Base-by-base conservation (phyloP, 2,329 filamentous ascomycete species). In the Aspergillus phoenicis region DNA sequence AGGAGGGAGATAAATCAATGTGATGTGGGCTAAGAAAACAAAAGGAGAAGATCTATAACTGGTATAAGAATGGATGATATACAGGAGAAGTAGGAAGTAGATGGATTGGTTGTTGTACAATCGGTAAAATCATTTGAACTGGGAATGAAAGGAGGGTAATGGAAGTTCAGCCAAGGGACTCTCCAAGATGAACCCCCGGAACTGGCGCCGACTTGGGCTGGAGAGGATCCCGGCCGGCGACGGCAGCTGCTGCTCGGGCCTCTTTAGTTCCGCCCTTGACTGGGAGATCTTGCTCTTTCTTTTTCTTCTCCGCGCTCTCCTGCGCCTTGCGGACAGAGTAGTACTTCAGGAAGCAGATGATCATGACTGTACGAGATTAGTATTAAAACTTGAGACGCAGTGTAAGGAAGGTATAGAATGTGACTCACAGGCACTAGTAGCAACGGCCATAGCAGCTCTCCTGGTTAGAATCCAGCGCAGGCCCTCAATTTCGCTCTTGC, bases 401-500 rank as follows among this genome's bases (percentile, higher is more conserved):
- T 15, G 11, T 47, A 45, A 45, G 15, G 17, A 28, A 22, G 15
- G 22, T 7, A 51, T 47, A 43, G 11, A 13, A 38, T n/a, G 64
- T 59, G 52, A 74, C 78, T 73, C 74, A 82, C 80, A 77, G 43
- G 81, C 82, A 74, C 81, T 80, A 4, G 73, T 77, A 10, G 75
- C 85, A 62, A 89, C 81, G 1, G 86, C 85, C 61, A 86, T 78
- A 13, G 87, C 86, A 1, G 87, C 86, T n/a, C 87, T 79, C 49
- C 87, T 78, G 8, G 87, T 89, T 60, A 89, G 78, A 45, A 97
- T 88, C 95, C 95, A 98, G 62, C 95, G 84, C 52, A 99, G 81
- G 1, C 89, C 90, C 76, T 99, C 95, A 52, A 98, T 93, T 69
- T 97, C 91, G 4, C 91, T 94, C 74, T 94, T 93, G 52, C 90